Conservation (phyloP, 768 basidiomycete genomes). For the Auricularia auricula-judae region DNA sequence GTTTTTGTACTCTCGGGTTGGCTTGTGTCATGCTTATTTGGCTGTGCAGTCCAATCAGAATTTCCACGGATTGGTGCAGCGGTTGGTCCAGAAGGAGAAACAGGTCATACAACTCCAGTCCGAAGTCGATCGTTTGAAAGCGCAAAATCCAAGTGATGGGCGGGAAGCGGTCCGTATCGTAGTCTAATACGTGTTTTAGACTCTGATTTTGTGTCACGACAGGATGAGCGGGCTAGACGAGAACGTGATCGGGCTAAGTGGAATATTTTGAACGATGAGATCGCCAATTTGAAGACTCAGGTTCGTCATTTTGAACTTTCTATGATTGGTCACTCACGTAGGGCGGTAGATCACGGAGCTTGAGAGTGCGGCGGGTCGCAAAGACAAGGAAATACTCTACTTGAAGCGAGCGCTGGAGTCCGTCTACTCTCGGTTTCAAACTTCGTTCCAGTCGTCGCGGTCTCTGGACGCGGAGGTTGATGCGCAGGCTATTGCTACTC, state of each 20-base stretch:
- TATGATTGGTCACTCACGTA: conserved; percentile 1
- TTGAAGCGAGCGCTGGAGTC: conserved; percentile 82
- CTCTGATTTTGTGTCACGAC: background rate
- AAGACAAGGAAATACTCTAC: conserved; percentile 65
- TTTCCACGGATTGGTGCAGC: conserved; percentile 65
- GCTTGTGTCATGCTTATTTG: background rate
- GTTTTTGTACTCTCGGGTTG: background rate
- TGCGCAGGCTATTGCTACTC: conserved; percentile 56
- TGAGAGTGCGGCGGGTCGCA: conserved; percentile 33
- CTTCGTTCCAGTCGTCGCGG: conserved; percentile 18
- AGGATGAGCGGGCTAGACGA: conserved; percentile 66
- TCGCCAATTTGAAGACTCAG: conserved; percentile 56
- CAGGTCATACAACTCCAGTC: conserved; percentile 64
- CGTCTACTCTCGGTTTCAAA: conserved; percentile 69
- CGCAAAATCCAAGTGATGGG: conserved; percentile 43
- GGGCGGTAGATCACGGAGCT: conserved; percentile 40
- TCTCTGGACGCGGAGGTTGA: conserved; percentile 39
- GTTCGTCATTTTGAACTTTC: conserved; percentile 24
- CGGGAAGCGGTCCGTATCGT: conserved; percentile 46
- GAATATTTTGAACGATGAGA: conserved; percentile 63
- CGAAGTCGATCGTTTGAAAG: conserved; percentile 54
- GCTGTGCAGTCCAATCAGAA: conserved; percentile 28
- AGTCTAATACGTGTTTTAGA: background rate
- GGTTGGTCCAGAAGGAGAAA: conserved; percentile 76
- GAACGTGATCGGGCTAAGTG: conserved; percentile 69